Percentiles rank a stretch among this genome's conserved stretches.
Conservation (phyloP, 176 grass and related monocot genomes). For the Aegilops longissima region DNA sequence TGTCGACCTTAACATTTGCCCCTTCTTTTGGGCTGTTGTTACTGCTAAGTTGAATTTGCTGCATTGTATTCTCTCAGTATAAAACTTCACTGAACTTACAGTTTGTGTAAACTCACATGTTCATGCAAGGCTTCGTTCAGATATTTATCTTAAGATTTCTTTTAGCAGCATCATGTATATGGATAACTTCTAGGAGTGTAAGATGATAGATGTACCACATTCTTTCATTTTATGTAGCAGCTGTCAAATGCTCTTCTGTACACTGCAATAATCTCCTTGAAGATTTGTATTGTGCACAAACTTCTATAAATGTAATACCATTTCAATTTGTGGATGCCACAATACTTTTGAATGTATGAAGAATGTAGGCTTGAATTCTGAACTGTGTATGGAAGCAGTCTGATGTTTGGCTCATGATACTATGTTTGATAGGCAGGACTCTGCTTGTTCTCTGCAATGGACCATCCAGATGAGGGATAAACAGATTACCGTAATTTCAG, state of each 20-base stretch:
- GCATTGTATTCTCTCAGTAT: background rate
- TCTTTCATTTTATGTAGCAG: background rate
- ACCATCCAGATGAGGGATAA: constrained; percentile 74
- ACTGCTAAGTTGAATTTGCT: constrained; percentile 3
- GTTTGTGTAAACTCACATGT: background rate
- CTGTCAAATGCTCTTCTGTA: background rate
- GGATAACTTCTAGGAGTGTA: background rate
- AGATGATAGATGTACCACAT: background rate
- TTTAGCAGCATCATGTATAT: background rate
- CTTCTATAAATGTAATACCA: background rate
- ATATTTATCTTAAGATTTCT: background rate
- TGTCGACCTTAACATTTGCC: background rate
- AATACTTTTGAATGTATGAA: background rate
- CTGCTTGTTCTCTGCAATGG: constrained; percentile 73
- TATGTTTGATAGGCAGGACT: constrained; percentile 64
- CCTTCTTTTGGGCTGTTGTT: background rate
- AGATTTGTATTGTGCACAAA: background rate
- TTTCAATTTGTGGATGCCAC: background rate
- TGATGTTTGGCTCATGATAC: constrained; percentile 23
- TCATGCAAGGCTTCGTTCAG: background rate
- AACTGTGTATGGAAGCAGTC: constrained; percentile 15
- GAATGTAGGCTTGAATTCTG: background rate
- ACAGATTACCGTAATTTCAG: constrained; percentile 65
- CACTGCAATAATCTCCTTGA: background rate
- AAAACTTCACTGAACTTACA: background rate